These are phyloP conservation scores for Diaporthe sp. DNA, from an alignment of 2,329 filamentous ascomycete species.

Conservation along the genomic window DNA sequence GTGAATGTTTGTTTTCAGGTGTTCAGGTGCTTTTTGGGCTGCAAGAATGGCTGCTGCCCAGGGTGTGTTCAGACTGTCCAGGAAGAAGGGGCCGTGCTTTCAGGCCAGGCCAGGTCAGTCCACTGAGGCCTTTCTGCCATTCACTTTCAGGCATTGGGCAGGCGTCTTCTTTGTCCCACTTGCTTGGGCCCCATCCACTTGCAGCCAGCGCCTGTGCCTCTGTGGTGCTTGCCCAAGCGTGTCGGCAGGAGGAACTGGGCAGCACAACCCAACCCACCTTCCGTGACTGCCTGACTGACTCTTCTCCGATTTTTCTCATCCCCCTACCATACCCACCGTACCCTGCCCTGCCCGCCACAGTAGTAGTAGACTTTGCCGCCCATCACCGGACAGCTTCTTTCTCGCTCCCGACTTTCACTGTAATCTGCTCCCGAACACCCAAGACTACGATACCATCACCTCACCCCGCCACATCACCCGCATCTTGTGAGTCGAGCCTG, in stretches of 20 bases:
- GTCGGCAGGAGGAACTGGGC: conserved; percentile 5
- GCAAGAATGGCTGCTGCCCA: background rate
- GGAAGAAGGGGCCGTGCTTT: conserved; percentile 1
- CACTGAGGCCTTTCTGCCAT: conserved; percentile 26
- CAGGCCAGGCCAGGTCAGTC: conserved; percentile 10
- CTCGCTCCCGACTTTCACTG: conserved; percentile 23
- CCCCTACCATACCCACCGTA: conserved; percentile 9
- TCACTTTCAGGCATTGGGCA: conserved; percentile 2
- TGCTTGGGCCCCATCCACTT: conserved; percentile 17
- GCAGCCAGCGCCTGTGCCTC: background rate
- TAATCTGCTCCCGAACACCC: conserved; percentile 17
- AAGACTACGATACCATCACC: conserved; percentile 20
- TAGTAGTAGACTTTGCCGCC: conserved; percentile 4
- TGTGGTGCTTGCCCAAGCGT: background rate
- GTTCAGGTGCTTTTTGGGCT: background rate
- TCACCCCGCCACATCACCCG: conserved; percentile 23
- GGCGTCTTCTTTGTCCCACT: conserved; percentile 17
- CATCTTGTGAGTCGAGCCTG: conserved; percentile 8
- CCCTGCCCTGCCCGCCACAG: conserved; percentile 12
- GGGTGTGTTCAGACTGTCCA: conserved; percentile 1
- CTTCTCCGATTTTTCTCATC: conserved; percentile 32
- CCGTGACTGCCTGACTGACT: conserved; percentile 23
- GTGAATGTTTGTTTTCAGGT: conserved; percentile 1
- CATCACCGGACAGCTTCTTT: conserved; percentile 25
- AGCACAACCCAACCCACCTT: conserved; percentile 14